Percentiles rank a stretch among this genome's conserved stretches.
These are phyloP conservation scores for Epichloe gansuensis DNA, from an alignment of 2,329 filamentous ascomycete species.

Conservation along the genomic window DNA sequence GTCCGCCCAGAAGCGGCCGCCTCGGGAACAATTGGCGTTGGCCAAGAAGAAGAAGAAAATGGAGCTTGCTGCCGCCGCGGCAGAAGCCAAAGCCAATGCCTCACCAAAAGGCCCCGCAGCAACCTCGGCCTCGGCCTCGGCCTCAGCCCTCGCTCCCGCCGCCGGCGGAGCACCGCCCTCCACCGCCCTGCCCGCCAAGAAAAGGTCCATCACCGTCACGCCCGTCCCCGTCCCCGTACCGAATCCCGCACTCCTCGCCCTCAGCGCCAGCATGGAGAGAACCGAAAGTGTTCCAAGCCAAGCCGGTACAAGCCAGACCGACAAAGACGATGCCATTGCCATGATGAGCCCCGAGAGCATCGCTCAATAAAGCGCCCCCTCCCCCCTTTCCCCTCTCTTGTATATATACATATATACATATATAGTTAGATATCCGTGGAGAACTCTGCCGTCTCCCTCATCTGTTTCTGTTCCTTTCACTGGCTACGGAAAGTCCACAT, in stretches of 20 bases:
- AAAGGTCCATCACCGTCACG: slow-evolving; percentile 29
- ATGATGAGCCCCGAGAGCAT: slow-evolving; percentile 83
- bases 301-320: slow-evolving; percentile 49
- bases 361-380: slow-evolving; percentile 24
- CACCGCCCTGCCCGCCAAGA: slow-evolving; percentile 37
- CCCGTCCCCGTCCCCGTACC: slow-evolving; percentile 23
- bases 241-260: slow-evolving; percentile 27
- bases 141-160: no score
- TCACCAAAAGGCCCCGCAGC: slow-evolving; percentile 18
- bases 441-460: neutral
- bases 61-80: slow-evolving; percentile 40
- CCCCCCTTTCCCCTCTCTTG: neutral
- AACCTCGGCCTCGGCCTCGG: slow-evolving; percentile 6
- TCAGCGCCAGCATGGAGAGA: slow-evolving; percentile 42
- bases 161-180: slow-evolving; percentile 15
- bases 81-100: slow-evolving; percentile 30
- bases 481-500: neutral
- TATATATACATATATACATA: neutral
- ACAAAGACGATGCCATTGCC: slow-evolving; percentile 54
- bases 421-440: neutral
- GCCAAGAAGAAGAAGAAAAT: slow-evolving; percentile 82
- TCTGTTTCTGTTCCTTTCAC: neutral
- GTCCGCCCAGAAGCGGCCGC: slow-evolving; percentile 67
- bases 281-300: slow-evolving; percentile 45
- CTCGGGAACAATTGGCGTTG: slow-evolving; percentile 69